Conservation (phyloP, 1,284 basidiomycete species). For the Boletus hoseneyae region DNA sequence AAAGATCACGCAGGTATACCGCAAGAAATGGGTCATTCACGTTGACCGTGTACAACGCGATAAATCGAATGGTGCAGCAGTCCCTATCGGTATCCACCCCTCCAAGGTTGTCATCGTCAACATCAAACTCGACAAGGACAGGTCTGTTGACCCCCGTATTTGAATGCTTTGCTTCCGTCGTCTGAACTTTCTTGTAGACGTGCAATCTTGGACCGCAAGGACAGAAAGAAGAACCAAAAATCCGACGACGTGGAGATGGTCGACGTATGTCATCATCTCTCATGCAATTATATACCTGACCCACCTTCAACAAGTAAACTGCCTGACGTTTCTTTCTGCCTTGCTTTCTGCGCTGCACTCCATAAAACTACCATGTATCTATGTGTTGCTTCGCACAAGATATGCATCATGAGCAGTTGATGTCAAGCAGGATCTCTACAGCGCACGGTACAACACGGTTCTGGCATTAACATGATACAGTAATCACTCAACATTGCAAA, state of each 20-base stretch:
- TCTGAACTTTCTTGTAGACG: conserved; percentile 44
- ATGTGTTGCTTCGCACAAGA: conserved; percentile 44
- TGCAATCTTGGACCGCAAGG: conserved; percentile 80
- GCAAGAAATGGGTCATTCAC: conserved; percentile 99
- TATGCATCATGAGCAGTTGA: conserved; percentile 46
- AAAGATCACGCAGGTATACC: conserved; percentile 96
- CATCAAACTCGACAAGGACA: conserved; percentile 88
- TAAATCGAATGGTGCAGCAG: conserved; percentile 96
- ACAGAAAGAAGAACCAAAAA: conserved; percentile 58
- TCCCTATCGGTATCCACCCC: conserved; percentile 94
- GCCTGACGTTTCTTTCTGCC: conserved; percentile 19
- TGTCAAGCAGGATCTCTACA: conserved; percentile 1
- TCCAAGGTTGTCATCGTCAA: conserved; percentile 95
- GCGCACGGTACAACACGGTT: conserved; percentile 5
- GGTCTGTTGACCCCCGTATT: conserved; percentile 43
- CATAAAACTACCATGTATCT: conserved; percentile 54
- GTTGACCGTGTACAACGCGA: conserved; percentile 98
- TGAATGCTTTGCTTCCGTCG: not conserved
- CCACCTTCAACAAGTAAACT: conserved; percentile 24
- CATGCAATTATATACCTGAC: conserved; percentile 11
- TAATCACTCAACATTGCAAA: conserved; percentile 7
- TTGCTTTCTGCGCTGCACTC: conserved; percentile 33
- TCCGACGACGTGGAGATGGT: conserved; percentile 71
- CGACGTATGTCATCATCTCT: conserved; percentile 52
- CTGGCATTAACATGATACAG: conserved; percentile 13